phyloP scores from a whole-genome alignment of 495 filamentous ascomycete genomes.

The Annulohypoxylon bovei region DNA sequence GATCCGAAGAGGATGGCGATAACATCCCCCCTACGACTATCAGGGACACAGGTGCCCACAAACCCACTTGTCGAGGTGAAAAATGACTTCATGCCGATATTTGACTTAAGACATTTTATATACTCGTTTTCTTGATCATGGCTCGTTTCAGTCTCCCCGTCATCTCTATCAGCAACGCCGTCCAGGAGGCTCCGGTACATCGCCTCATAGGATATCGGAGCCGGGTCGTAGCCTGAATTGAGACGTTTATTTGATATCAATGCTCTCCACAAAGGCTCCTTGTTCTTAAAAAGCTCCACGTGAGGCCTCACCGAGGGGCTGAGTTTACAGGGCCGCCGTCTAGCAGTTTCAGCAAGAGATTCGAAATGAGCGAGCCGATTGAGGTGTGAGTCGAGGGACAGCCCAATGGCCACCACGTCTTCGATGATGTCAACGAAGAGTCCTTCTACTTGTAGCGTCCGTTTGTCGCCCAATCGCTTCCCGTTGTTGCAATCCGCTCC shows the following conservation, averaged over 20 bases:
- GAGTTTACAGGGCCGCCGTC: not conserved
- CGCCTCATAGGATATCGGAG: constrained; percentile 8
- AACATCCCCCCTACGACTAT: constrained; percentile 11
- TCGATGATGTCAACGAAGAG: constrained; percentile 25
- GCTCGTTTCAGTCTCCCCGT: not conserved
- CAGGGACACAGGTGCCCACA: constrained; percentile 22
- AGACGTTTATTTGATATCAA: constrained; percentile 7
- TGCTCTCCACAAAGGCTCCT: constrained; percentile 11
- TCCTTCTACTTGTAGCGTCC: constrained; percentile 17
- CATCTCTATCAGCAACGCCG: not conserved
- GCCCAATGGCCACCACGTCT: constrained; percentile 11
- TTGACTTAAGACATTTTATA: not conserved
- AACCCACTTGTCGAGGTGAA: constrained; percentile 26
- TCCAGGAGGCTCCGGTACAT: not conserved
- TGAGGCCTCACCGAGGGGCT: not conserved
- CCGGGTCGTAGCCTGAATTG: constrained; percentile 4
- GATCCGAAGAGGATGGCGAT: constrained; percentile 25
- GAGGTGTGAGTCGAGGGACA: not conserved
- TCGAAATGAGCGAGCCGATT: not conserved
- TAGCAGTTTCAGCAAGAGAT: constrained; percentile 1
- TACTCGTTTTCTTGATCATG: constrained; percentile 1
- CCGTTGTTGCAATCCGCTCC: constrained; percentile 16
- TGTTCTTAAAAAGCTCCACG: not conserved
- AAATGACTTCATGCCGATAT: constrained; percentile 4
- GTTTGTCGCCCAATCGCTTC: constrained; percentile 5